Evolutionary conservation across 768 basidiomycete species (phyloP).

Genomic region (Leccinum subgranulosum): DNA sequence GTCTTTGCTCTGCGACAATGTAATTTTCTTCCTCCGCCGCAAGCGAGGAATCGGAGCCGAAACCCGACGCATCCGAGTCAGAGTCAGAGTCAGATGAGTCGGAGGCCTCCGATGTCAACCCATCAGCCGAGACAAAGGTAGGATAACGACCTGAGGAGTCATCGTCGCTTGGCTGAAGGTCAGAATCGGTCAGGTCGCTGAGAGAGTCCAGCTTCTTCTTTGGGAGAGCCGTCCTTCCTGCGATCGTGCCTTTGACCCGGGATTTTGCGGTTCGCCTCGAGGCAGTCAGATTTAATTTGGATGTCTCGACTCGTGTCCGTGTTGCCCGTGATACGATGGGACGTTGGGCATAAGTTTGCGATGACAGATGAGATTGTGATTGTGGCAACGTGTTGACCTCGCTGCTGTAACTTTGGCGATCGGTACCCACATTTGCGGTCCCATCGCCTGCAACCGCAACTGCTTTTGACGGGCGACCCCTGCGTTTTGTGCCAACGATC

Average conservation of each 20-base stretch:
- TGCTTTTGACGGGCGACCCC: slow-evolving; percentile 57
- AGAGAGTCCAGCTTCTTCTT: slow-evolving; percentile 16
- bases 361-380: slow-evolving; percentile 36
- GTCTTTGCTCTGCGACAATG: slow-evolving; percentile 46
- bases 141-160: slow-evolving; percentile 46
- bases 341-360: slow-evolving; percentile 19
- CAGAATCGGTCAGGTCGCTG: slow-evolving; percentile 22
- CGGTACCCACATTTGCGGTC: slow-evolving; percentile 14
- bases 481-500: slow-evolving; percentile 39
- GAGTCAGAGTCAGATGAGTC: slow-evolving; percentile 44
- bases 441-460: slow-evolving; percentile 33
- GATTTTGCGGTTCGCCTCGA: slow-evolving; percentile 36
- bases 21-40: slow-evolving; percentile 63
- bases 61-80: slow-evolving; percentile 33
- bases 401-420: slow-evolving; percentile 28
- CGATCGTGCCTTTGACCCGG: slow-evolving; percentile 38
- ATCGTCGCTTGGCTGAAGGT: slow-evolving; percentile 36
- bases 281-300: slow-evolving; percentile 31
- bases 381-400: slow-evolving; percentile 34
- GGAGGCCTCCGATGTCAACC: slow-evolving; percentile 45
- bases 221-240: slow-evolving; percentile 17
- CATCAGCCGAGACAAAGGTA: slow-evolving; percentile 67
- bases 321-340: slow-evolving; percentile 22
- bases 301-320: slow-evolving; percentile 22
- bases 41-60: slow-evolving; percentile 54